Evolutionary conservation across 2,329 filamentous ascomycete species (phyloP), one percentile per base, ranked within the genome.

Genomic region (Ophiosphaerella narmari): DNA sequence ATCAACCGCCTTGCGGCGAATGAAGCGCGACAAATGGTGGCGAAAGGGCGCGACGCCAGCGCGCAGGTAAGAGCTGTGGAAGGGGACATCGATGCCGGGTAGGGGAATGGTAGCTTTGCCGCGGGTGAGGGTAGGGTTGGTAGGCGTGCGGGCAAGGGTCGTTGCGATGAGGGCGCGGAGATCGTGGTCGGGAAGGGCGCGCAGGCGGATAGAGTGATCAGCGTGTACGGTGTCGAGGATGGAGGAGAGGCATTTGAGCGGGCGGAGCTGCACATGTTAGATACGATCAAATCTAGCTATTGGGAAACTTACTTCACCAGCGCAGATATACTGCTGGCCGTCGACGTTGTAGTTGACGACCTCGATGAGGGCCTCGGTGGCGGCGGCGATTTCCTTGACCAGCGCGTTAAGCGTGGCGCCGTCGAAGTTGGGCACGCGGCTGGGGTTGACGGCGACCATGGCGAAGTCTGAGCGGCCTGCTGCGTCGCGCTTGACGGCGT

Each of bases 251-350:
- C 23, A 24, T 31, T 41, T 31, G 6, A 11, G 24, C 16, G 26
- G 12, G 26, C 31, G n/a, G 39, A 24, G 31, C n/a, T 21, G 39
- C 29, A 31, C 7, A 29, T 8, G 39, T 29, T 14, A 5, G 31
- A 29, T 7, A 41, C 21, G 39, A 29, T 45, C 21, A 45, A 18
- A 4, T 2, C 7, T 8, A 11, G 26, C 2, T 29, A 4, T 29
- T 29, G 7, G 6, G 11, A 29, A 3, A 29, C 26, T 29, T 29
- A 29, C 26, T 11, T 34, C 34, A 14, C 71, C 73, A 5, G 73
- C 67, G 38, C 69, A 73, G 31, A 75, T 71, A 43, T 59, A 59
- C 33, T 59, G 55, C 18, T 46, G 46, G n/a, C 36, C 32, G 2
- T 29, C 36, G 23, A 56, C 47, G 26, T 59, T 59, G 55, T 50